phyloP scores from a whole-genome alignment of 75 land plant genomes.

The Sequoia sempervirens region DNA sequence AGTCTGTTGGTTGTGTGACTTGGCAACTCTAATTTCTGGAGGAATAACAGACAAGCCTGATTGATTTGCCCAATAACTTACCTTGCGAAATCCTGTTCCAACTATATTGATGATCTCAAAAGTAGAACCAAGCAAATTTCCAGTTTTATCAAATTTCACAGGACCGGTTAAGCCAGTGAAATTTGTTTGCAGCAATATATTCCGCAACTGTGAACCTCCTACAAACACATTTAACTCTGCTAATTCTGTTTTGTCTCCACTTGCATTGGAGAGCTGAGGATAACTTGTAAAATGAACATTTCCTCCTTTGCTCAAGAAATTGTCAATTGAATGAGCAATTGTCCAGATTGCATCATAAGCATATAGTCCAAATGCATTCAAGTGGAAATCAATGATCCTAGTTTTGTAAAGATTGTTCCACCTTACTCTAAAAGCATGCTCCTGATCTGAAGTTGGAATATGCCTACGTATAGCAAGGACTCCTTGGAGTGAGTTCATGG shows the following conservation, averaged over 20 bases:
- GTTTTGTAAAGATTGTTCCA: conserved; percentile 16
- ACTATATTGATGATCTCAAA: conserved; percentile 47
- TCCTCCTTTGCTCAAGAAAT: conserved; percentile 21
- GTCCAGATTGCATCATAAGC: conserved; percentile 69
- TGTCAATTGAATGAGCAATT: conserved; percentile 42
- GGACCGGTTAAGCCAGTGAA: conserved; percentile 58
- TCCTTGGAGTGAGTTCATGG: conserved; percentile 41
- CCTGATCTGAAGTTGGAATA: conserved; percentile 39
- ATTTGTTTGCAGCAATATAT: conserved; percentile 27
- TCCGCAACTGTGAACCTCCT: conserved; percentile 42
- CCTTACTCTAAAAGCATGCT: conserved; percentile 25
- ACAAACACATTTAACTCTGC: conserved; percentile 33
- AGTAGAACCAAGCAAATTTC: conserved; percentile 27
- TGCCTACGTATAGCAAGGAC: conserved; percentile 50
- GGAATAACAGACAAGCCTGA: conserved; percentile 51
- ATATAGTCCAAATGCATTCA: conserved; percentile 48
- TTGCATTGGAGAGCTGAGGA: background rate
- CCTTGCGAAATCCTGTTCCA: conserved; percentile 27
- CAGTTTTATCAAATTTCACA: conserved; percentile 28
- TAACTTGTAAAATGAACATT: conserved; percentile 39
- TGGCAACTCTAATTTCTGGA: conserved; percentile 35
- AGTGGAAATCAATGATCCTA: conserved; percentile 12
- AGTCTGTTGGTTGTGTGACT: conserved; percentile 19
- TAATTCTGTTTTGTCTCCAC: conserved; percentile 26
- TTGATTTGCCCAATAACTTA: conserved; percentile 64